Conservation (phyloP, 345 rosid genomes). For the Abelmoschus esculentus region DNA sequence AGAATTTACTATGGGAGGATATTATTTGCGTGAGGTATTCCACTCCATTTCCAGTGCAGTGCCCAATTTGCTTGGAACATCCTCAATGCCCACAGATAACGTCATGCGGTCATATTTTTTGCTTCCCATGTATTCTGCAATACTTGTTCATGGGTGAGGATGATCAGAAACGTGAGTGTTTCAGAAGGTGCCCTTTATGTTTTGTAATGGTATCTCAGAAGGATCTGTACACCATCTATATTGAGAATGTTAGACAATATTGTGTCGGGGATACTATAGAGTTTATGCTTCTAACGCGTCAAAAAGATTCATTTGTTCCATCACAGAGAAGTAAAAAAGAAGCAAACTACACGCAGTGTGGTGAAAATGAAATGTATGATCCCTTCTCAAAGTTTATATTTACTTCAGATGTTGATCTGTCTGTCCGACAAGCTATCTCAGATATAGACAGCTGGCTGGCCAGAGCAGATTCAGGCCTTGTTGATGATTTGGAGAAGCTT, state of each 20-base stretch:
- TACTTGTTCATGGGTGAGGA: constrained; percentile 72
- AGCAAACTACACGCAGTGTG: constrained; percentile 5
- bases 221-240: constrained; percentile 65
- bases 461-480: constrained; percentile 79
- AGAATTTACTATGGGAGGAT: constrained; percentile 82
- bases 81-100: constrained; percentile 96
- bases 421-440: constrained; percentile 74
- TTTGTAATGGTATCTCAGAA: constrained; percentile 76
- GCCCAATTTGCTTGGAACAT: constrained; percentile 85
- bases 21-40: constrained; percentile 76
- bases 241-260: constrained; percentile 68
- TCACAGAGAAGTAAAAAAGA: constrained; percentile 34
- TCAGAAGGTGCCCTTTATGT: constrained; percentile 86
- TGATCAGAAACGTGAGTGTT: constrained; percentile 51
- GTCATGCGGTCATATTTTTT: constrained; percentile 92
- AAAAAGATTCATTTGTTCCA: constrained; percentile 58
- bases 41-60: constrained; percentile 77
- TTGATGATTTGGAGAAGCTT: constrained; percentile 84
- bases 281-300: constrained; percentile 74
- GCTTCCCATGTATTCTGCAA: constrained; percentile 82
- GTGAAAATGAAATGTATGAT: constrained; percentile 30
- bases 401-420: constrained; percentile 74
- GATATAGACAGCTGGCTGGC: constrained; percentile 87
- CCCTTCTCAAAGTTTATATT: constrained; percentile 71
- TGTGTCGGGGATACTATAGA: constrained; percentile 56